These are phyloP conservation scores for Somion occarium DNA, from an alignment of 1,284 basidiomycete species.

Conservation along the genomic window DNA sequence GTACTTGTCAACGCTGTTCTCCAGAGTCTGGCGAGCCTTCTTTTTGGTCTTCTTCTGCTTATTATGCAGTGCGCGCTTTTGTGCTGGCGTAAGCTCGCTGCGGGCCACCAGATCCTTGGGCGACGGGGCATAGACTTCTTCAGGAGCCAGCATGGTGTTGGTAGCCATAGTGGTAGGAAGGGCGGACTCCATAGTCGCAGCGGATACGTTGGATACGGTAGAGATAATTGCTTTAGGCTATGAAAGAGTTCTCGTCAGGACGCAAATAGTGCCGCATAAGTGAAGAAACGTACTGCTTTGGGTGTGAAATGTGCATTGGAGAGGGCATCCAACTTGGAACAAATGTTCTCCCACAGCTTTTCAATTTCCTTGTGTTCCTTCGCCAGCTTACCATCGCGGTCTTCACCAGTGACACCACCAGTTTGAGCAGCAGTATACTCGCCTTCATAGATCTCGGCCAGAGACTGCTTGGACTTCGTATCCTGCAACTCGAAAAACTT, in stretches of 20 bases:
- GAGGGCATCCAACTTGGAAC: conserved; percentile 88
- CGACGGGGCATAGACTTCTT: conserved; percentile 78
- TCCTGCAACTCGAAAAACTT: conserved; percentile 89
- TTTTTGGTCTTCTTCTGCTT: conserved; percentile 77
- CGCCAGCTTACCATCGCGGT: conserved; percentile 84
- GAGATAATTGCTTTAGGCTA: conserved; percentile 90
- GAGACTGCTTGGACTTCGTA: conserved; percentile 79
- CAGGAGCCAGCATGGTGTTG: conserved; percentile 86
- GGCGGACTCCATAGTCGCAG: conserved; percentile 86
- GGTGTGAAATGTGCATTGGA: conserved; percentile 96
- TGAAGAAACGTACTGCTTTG: conserved; percentile 64
- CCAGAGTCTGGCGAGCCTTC: conserved; percentile 66
- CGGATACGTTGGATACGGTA: conserved; percentile 81
- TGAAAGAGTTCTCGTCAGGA: conserved; percentile 4
- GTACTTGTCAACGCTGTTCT: conserved; percentile 65
- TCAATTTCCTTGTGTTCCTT: conserved; percentile 90
- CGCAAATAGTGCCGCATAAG: conserved; percentile 2
- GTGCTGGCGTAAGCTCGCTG: conserved; percentile 81
- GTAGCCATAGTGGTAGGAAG: conserved; percentile 79
- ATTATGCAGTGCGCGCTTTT: conserved; percentile 72
- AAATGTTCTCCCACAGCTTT: conserved; percentile 81
- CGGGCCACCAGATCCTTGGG: conserved; percentile 53
- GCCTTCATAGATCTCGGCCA: conserved; percentile 96
- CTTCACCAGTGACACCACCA: conserved; percentile 56
- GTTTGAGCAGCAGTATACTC: conserved; percentile 73